Evolutionary conservation across 768 basidiomycete species (phyloP).

Genomic region (Pleurotus eryngii): DNA sequence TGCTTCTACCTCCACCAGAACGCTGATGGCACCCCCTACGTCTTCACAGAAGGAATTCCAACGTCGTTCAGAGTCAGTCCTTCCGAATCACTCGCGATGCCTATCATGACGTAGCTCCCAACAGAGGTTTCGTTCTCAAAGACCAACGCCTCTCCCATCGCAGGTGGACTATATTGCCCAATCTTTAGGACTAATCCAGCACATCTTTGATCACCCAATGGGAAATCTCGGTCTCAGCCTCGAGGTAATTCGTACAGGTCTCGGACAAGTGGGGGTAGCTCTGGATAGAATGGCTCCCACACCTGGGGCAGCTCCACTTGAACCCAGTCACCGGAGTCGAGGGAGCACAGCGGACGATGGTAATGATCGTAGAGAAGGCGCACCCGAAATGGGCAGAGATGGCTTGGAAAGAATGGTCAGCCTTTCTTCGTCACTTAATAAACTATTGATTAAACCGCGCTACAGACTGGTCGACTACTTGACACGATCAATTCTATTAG

Average conservation of each 20-base stretch:
- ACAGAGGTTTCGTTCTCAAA: too few relatives aligned
- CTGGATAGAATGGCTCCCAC: too few relatives aligned
- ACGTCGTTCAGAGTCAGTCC: constrained; percentile 48
- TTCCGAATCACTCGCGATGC: too few relatives aligned
- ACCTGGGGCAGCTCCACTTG: too few relatives aligned
- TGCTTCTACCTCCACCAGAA: constrained; percentile 79
- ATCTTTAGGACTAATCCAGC: neutral
- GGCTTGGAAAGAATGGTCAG: constrained; percentile 1
- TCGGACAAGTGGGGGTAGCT: neutral
- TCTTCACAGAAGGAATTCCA: constrained; percentile 54
- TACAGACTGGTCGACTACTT: neutral
- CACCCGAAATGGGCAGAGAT: neutral
- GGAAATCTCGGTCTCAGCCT: neutral
- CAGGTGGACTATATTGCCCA: neutral
- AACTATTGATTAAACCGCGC: neutral
- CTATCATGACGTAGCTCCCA: too few relatives aligned
- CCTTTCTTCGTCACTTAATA: neutral
- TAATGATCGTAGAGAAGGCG: too few relatives aligned
- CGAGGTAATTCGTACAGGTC: neutral
- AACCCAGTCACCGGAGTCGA: too few relatives aligned
- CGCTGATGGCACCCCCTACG: constrained; percentile 58
- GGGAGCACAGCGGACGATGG: too few relatives aligned
- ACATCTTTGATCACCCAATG: neutral
- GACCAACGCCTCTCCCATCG: neutral
- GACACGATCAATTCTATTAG: neutral